These are phyloP conservation scores for Angomonas deanei DNA, from an alignment of 208 protist species.

Conservation along the genomic window DNA sequence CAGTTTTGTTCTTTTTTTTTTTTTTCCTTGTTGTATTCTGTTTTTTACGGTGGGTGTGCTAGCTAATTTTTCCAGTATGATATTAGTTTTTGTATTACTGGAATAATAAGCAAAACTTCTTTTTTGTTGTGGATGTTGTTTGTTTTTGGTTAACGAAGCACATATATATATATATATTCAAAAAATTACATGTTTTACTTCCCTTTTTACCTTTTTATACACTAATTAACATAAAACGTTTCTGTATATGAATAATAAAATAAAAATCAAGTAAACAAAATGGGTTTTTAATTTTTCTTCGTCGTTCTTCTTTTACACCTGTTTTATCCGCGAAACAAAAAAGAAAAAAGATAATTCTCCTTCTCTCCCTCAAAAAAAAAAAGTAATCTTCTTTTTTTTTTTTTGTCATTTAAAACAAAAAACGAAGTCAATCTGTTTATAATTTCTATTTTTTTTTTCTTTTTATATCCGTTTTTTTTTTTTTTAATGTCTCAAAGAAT, in stretches of 20 bases:
- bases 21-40: no score
- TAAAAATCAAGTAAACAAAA: neutral
- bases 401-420: neutral
- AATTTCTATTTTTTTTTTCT: no score
- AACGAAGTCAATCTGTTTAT: neutral
- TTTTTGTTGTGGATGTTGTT: neutral
- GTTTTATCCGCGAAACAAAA: neutral
- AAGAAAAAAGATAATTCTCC: slow-evolving; percentile 4
- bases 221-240: neutral
- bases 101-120: neutral
- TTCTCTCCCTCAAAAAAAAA: neutral
- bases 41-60: no score
- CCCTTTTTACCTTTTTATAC: neutral
- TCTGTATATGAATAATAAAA: slow-evolving; percentile 1
- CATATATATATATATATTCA: neutral
- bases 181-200: neutral
- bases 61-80: no score
- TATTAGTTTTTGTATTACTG: neutral
- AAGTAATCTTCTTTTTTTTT: neutral
- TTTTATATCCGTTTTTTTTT: no score
- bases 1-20: no score
- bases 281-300: neutral
- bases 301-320: neutral
- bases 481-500: slow-evolving; percentile 47
- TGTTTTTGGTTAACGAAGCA: neutral